Conservation (phyloP, 345 rosid species). For the Lepidium africanum region DNA sequence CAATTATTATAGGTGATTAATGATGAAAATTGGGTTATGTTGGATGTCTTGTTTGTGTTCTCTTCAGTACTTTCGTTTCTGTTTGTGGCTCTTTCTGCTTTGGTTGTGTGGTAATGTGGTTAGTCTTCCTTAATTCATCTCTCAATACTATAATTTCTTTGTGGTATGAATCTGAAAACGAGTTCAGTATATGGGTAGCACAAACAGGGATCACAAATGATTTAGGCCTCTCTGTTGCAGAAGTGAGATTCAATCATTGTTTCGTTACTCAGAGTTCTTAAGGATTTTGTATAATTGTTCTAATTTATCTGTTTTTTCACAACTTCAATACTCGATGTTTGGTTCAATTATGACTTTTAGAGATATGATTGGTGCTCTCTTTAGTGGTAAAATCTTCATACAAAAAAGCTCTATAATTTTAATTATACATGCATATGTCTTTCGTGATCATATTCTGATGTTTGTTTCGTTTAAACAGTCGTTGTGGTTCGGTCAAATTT, state of each 20-base stretch:
- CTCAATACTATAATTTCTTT: too few species aligned
- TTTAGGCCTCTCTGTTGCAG: conserved; percentile 35
- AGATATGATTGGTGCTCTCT: conserved; percentile 34
- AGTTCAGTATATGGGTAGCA: conserved; percentile 10
- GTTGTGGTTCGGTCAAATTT: conserved; percentile 28
- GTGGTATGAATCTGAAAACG: neutral
- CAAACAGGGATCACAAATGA: conserved; percentile 33
- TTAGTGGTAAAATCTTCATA: conserved; percentile 18
- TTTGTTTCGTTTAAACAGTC: conserved; percentile 7
- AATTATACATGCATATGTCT: too few species aligned
- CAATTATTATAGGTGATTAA: too few species aligned
- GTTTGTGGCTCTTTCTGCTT: conserved; percentile 36
- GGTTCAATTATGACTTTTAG: conserved; percentile 35
- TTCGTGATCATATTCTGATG: neutral
- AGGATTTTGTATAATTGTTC: neutral
- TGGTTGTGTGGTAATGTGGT: conserved; percentile 37
- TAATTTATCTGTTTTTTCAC: neutral
- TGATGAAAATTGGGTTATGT: too few species aligned
- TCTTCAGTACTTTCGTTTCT: conserved; percentile 33
- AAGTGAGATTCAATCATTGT: conserved; percentile 27
- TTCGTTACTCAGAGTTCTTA: too few species aligned
- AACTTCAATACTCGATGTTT: conserved; percentile 29
- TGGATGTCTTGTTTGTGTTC: neutral
- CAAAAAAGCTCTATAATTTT: too few species aligned
- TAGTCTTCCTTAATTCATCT: neutral